Evolutionary conservation across 2,329 filamentous ascomycete genomes (phyloP), one percentile per base, ranked within the genome.

Genomic region (Calonectria montana): DNA sequence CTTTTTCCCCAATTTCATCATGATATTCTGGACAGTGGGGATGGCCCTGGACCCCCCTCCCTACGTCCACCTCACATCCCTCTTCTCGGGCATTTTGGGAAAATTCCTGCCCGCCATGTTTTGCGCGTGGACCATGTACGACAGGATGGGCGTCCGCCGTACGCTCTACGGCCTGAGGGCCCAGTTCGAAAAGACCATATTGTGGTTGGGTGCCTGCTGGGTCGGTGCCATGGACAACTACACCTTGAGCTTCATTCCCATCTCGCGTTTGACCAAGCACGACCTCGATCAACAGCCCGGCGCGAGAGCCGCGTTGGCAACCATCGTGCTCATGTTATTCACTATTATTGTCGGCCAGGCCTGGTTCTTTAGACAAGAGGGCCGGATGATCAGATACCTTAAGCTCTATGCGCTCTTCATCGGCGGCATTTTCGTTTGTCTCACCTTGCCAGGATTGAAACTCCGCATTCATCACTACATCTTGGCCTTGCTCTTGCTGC

Each of bases 401-500:
- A 91, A 90, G 77, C 87, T 98, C 23, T 98, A 98, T 81, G 89
- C 87, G 25, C 85, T 94, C 5, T 90, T 98, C 74, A 84, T 91
- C 2, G 81, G 86, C 2, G 87, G 87, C n/a, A 90, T 98, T 41
- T 80, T 97, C 35, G 84, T 95, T 62, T 89, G 94, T 39, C 87
- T 97, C 15, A 85, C 89, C 1, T 84, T 98, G 7, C 96, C 96
- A 0, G 90, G 91, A 9, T 90, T 98, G 64, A 93, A 92, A 73
- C 88, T 99, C 62, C 92, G 97, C 39, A 95, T 99, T 69, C 97
- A 99, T 81, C 97, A 99, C 82, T 99, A 98, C 81, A 94, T 98
- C 75, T 87, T 98, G 5, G 95, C 93, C 1, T 89, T 99, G 16
- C 87, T 98, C 0, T 89, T 99, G 0, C 89, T 98, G 6, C 95